These are phyloP conservation scores for Macrotyloma uniflorum DNA, from an alignment of 306 rosid genomes.

Conservation along the genomic window DNA sequence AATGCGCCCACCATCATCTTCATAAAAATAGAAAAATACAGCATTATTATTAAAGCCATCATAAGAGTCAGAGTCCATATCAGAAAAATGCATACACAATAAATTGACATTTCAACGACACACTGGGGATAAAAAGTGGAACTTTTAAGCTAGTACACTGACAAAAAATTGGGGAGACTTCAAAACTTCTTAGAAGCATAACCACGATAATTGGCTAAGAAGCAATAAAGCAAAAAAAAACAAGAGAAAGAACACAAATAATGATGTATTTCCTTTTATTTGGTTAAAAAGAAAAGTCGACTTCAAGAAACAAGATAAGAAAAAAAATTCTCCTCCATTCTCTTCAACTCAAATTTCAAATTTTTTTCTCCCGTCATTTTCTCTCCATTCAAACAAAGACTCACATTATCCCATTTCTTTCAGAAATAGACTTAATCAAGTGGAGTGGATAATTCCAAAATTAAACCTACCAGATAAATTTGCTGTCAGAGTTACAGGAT, in stretches of 20 bases:
- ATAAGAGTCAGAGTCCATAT: not conserved
- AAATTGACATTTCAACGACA: not conserved
- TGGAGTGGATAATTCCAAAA: not conserved
- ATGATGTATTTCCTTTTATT: not conserved
- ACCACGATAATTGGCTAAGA: not conserved
- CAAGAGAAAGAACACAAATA: not conserved
- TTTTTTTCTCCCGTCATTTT: not conserved
- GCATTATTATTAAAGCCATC: not conserved
- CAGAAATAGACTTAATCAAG: not conserved
- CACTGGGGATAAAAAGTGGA: not conserved
- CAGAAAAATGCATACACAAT: not conserved
- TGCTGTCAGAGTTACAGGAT: not conserved
- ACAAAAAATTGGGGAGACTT: not conserved
- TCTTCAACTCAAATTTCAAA: not conserved
- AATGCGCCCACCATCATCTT: conserved; percentile 65
- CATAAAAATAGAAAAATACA: not conserved
- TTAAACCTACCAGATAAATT: not conserved
- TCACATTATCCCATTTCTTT: not conserved
- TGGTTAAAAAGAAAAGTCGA: not conserved
- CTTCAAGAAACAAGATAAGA: not conserved
- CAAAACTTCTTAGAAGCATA: not conserved
- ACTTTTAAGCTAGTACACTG: not conserved
- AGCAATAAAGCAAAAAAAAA: not conserved
- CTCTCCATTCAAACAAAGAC: not conserved
- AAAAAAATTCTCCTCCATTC: not conserved